phyloP scores from a whole-genome alignment of 73 alveolate genomes.

The Urostyla sp. region DNA sequence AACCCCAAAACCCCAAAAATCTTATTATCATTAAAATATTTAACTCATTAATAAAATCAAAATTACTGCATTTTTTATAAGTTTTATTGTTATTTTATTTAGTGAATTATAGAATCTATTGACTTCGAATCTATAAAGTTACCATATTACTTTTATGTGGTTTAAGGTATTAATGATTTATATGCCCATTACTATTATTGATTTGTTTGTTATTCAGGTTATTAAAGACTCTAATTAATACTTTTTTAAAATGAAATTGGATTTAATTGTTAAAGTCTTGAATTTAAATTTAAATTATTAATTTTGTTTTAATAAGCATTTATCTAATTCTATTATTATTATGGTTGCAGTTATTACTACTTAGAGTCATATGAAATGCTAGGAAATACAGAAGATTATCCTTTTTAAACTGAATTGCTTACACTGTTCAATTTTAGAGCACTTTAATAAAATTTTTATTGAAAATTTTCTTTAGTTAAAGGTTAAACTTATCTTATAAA shows the following conservation, averaged over 20 bases:
- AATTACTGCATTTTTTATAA: conserved; percentile 11
- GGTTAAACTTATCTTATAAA: too few relatives aligned
- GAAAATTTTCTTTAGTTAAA: too few relatives aligned
- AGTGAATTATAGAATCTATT: conserved; percentile 19
- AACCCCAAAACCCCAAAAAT: too few relatives aligned
- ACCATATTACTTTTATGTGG: conserved; percentile 35
- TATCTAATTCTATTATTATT: too few relatives aligned
- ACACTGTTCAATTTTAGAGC: conserved; percentile 29
- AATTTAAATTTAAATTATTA: neutral
- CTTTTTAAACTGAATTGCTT: neutral
- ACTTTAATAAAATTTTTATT: conserved; percentile 8
- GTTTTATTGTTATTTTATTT: neutral
- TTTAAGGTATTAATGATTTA: conserved; percentile 6
- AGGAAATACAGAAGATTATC: too few relatives aligned
- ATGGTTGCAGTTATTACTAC: too few relatives aligned
- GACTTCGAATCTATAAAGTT: conserved; percentile 18
- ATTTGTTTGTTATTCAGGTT: neutral
- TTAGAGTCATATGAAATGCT: too few relatives aligned
- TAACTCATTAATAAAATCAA: neutral
- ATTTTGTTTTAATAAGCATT: too few relatives aligned
- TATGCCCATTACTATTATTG: neutral
- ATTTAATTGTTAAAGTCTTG: neutral
- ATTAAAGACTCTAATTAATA: neutral
- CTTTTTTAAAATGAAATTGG: neutral
- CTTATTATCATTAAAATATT: too few relatives aligned